A percentile compares a stretch with the other conserved stretches of the same genome.
These are phyloP conservation scores for Trypanosoma vivax DNA, from an alignment of 208 protist genomes.

Conservation along the genomic window DNA sequence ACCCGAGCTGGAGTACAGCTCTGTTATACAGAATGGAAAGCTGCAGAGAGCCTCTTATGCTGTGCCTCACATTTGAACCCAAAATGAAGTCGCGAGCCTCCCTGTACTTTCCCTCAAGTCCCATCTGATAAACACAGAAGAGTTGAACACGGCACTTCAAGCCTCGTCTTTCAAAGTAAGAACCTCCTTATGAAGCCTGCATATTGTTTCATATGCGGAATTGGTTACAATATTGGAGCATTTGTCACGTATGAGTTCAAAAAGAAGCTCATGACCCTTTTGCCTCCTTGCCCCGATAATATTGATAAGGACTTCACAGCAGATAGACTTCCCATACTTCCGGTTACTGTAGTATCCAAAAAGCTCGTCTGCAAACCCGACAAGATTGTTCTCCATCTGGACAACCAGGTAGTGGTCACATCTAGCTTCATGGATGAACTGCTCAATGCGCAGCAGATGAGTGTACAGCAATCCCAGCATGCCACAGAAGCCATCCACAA, in stretches of 20 bases:
- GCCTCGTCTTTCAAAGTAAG: slow-evolving; percentile 24
- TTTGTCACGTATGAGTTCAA: slow-evolving; percentile 17
- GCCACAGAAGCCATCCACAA: slow-evolving; percentile 43
- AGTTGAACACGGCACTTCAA: slow-evolving; percentile 32
- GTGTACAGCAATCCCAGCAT: slow-evolving; percentile 42
- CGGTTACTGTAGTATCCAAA: slow-evolving; percentile 56
- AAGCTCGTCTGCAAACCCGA: slow-evolving; percentile 43
- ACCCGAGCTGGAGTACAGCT: slow-evolving; percentile 70
- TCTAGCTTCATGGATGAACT: slow-evolving; percentile 34
- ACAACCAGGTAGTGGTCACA: slow-evolving; percentile 51
- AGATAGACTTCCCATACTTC: slow-evolving; percentile 27
- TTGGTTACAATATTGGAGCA: slow-evolving; percentile 31
- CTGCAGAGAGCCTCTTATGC: slow-evolving; percentile 22
- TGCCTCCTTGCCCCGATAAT: slow-evolving; percentile 63
- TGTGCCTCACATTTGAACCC: slow-evolving; percentile 43
- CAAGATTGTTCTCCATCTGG: slow-evolving; percentile 61
- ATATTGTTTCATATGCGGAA: slow-evolving; percentile 56
- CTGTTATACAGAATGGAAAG: slow-evolving; percentile 75
- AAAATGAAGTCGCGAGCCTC: slow-evolving; percentile 70
- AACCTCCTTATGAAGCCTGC: slow-evolving; percentile 39
- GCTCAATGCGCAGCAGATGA: slow-evolving; percentile 46
- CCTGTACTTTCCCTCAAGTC: slow-evolving; percentile 58
- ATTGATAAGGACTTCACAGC: slow-evolving; percentile 51
- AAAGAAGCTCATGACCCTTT: slow-evolving; percentile 66
- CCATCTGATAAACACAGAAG: slow-evolving; percentile 75